Conservation (phyloP, 164 flowering plant species). For the Magnolia kwangsiensis region DNA sequence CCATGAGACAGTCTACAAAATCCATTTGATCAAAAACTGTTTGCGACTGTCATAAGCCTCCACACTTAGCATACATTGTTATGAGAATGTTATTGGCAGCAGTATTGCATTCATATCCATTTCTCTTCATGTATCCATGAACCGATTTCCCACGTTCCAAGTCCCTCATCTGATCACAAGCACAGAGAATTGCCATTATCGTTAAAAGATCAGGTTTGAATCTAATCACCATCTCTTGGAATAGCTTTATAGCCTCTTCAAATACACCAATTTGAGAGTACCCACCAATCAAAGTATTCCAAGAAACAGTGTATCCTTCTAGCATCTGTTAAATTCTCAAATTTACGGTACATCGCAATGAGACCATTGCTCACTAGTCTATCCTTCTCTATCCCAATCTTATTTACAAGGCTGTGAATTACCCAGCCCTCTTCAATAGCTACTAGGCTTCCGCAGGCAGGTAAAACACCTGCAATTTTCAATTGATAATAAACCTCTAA, state of each 20-base stretch:
- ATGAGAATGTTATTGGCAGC: slow-evolving; percentile 38
- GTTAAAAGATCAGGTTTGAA: slow-evolving; percentile 41
- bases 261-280: slow-evolving; percentile 26
- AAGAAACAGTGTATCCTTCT: slow-evolving; percentile 31
- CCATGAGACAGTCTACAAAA: slow-evolving; percentile 43
- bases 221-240: slow-evolving; percentile 27
- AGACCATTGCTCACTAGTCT: slow-evolving; percentile 36
- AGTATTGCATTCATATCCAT: slow-evolving; percentile 26
- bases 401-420: slow-evolving; percentile 29
- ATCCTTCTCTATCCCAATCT: slow-evolving; percentile 30
- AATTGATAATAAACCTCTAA: slow-evolving; percentile 22
- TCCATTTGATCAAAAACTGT: slow-evolving; percentile 33
- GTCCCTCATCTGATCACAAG: slow-evolving; percentile 37
- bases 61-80: slow-evolving; percentile 43
- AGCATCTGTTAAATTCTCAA: slow-evolving; percentile 19
- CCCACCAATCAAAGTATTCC: slow-evolving; percentile 44
- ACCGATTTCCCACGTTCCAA: slow-evolving; percentile 28
- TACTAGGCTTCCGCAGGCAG: slow-evolving; percentile 31
- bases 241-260: slow-evolving; percentile 29
- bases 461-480: slow-evolving; percentile 26
- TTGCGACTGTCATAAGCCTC: slow-evolving; percentile 26
- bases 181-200: slow-evolving; percentile 31
- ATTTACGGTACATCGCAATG: slow-evolving; percentile 39
- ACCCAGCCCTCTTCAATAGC: slow-evolving; percentile 25
- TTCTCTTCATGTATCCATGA: slow-evolving; percentile 29